Conservation (phyloP, 441 rosid genomes). For the Syzygium syzygioides region DNA sequence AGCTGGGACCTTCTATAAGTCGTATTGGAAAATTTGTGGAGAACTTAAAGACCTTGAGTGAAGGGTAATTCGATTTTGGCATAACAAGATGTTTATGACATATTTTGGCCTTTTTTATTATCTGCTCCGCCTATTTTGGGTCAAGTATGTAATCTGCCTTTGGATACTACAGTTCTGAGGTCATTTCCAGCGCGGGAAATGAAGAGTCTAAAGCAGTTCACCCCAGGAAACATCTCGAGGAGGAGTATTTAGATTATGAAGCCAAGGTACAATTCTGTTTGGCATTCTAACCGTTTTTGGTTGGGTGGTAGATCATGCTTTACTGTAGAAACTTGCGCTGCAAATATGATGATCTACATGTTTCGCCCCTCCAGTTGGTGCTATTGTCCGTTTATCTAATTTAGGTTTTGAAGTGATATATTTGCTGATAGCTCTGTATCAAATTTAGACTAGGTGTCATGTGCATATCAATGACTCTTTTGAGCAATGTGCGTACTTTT, state of each 20-base stretch:
- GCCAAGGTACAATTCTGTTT: conserved; percentile 51
- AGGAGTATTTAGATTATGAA: conserved; percentile 87
- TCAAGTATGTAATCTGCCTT: conserved; percentile 1
- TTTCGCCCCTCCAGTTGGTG: neutral
- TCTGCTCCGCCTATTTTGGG: neutral
- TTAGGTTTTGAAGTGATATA: neutral
- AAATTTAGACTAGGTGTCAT: neutral
- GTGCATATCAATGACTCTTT: neutral
- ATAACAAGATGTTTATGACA: neutral
- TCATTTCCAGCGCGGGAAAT: conserved; percentile 29
- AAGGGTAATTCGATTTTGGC: conserved; percentile 43
- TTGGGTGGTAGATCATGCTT: neutral
- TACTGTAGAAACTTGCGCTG: neutral
- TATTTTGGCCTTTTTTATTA: neutral
- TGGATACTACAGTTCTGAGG: conserved; percentile 49
- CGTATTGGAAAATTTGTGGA: conserved; percentile 78
- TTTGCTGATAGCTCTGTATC: neutral
- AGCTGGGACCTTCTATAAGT: conserved; percentile 64
- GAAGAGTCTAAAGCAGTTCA: conserved; percentile 43
- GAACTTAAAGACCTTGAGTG: conserved; percentile 69
- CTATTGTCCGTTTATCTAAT: neutral
- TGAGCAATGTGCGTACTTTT: neutral
- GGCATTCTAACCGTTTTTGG: neutral
- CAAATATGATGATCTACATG: neutral
- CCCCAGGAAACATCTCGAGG: conserved; percentile 88